Percentiles rank a stretch among this genome's conserved stretches.
Evolutionary conservation across 192 early-diverging fungal genomes (phyloP).

Genomic region (Linnemannia schmuckeri): DNA sequence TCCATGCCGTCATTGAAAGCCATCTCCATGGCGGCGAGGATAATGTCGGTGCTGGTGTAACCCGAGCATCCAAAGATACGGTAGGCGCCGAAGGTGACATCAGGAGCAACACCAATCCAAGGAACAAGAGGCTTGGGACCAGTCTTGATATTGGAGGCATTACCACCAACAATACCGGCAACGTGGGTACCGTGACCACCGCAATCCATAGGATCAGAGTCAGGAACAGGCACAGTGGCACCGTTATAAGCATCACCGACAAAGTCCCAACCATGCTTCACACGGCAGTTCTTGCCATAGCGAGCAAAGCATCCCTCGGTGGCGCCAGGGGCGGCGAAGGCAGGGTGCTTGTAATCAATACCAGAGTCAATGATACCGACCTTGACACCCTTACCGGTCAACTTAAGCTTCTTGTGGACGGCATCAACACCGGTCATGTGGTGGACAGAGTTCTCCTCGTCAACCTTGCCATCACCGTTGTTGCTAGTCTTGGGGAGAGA

Average conservation of each 20-base stretch:
- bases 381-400: constrained; percentile 57
- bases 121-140: constrained; percentile 27
- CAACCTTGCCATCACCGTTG: constrained; percentile 9
- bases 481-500: constrained; percentile 13
- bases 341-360: constrained; percentile 71
- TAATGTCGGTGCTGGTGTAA: constrained; percentile 71
- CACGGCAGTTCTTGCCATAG: constrained; percentile 65
- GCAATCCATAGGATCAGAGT: constrained; percentile 69
- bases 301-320: constrained; percentile 68
- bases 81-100: constrained; percentile 81
- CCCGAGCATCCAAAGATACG: constrained; percentile 86
- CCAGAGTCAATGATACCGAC: constrained; percentile 73
- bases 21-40: constrained; percentile 80
- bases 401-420: constrained; percentile 44
- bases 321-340: constrained; percentile 61
- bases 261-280: constrained; percentile 73
- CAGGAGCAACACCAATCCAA: constrained; percentile 88
- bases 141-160: constrained; percentile 58
- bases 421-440: constrained; percentile 60
- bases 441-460: constrained; percentile 41
- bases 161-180: constrained; percentile 80
- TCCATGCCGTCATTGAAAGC: constrained; percentile 82
- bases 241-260: constrained; percentile 69
- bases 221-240: constrained; percentile 65
- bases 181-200: constrained; percentile 76